Percentiles rank a stretch among this genome's conserved stretches.
These are phyloP conservation scores for Penicillium nordicum DNA, from an alignment of 2,329 filamentous ascomycete genomes.

Conservation along the genomic window DNA sequence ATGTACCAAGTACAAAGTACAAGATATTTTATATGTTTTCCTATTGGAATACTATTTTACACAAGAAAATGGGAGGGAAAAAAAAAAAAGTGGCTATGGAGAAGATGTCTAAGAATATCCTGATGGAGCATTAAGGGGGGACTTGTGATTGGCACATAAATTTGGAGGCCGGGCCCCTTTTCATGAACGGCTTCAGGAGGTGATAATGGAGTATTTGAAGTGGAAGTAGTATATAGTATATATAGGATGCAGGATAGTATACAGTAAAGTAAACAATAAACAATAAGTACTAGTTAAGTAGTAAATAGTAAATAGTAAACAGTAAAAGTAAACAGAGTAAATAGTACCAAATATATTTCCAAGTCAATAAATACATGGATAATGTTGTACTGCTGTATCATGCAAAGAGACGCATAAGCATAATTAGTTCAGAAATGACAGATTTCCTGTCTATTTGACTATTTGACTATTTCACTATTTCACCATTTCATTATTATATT, in stretches of 20 bases:
- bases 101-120: conserved; percentile 11
- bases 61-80: neutral
- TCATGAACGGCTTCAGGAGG: conserved; percentile 5
- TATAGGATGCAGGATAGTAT: neutral
- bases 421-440: neutral
- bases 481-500: neutral
- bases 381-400: neutral
- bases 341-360: neutral
- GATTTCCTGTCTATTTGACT: neutral
- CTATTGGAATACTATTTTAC: neutral
- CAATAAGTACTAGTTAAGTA: no score
- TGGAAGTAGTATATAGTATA: neutral
- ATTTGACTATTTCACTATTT: neutral
- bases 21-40: neutral
- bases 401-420: conserved; percentile 5
- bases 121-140: conserved; percentile 7
- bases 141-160: conserved; percentile 7
- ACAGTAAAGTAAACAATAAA: neutral
- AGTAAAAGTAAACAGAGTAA: neutral
- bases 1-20: no score
- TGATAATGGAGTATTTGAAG: neutral
- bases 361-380: neutral
- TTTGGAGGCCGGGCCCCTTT: conserved; percentile 5
- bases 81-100: neutral
- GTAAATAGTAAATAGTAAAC: neutral